A percentile compares a stretch with the other conserved stretches of the same genome.
Evolutionary conservation across 257 asterid species (phyloP).

Genomic region (Prunella vulgaris): DNA sequence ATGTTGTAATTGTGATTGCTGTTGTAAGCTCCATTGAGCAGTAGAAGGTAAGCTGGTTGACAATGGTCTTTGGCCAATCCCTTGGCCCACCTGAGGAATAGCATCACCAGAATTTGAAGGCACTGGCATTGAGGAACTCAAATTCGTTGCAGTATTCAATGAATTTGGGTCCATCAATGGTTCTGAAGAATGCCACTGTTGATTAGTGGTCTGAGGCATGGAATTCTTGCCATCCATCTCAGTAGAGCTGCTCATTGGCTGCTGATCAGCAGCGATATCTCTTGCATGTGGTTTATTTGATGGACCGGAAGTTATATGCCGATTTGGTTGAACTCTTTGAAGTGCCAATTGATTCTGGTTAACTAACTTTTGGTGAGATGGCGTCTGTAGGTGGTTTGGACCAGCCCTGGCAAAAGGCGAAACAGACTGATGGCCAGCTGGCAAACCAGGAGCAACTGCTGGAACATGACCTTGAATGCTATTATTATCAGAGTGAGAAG

Average conservation of each 20-base stretch:
- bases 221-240: slow-evolving; percentile 30
- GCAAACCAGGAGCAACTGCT: slow-evolving; percentile 37
- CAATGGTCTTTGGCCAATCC: slow-evolving; percentile 45
- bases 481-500: slow-evolving; percentile 47
- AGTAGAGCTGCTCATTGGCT: slow-evolving; percentile 39
- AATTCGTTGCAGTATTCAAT: slow-evolving; percentile 36
- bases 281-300: slow-evolving; percentile 40
- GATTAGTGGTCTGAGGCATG: slow-evolving; percentile 35
- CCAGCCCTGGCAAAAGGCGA: slow-evolving; percentile 36
- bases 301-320: slow-evolving; percentile 39
- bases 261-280: slow-evolving; percentile 48
- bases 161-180: slow-evolving; percentile 39
- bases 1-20: slow-evolving; percentile 38
- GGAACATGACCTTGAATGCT: slow-evolving; percentile 48
- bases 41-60: slow-evolving; percentile 40
- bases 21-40: slow-evolving; percentile 45
- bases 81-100: slow-evolving; percentile 39
- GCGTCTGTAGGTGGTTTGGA: slow-evolving; percentile 43
- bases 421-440: slow-evolving; percentile 46
- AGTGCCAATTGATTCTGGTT: slow-evolving; percentile 45
- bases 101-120: slow-evolving; percentile 42
- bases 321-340: slow-evolving; percentile 53
- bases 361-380: slow-evolving; percentile 44
- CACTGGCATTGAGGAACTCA: slow-evolving; percentile 36
- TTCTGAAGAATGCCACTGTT: slow-evolving; percentile 45